These are phyloP conservation scores for Lichtheimia ramosa DNA, from an alignment of 371 early-diverging fungal species.

Conservation along the genomic window DNA sequence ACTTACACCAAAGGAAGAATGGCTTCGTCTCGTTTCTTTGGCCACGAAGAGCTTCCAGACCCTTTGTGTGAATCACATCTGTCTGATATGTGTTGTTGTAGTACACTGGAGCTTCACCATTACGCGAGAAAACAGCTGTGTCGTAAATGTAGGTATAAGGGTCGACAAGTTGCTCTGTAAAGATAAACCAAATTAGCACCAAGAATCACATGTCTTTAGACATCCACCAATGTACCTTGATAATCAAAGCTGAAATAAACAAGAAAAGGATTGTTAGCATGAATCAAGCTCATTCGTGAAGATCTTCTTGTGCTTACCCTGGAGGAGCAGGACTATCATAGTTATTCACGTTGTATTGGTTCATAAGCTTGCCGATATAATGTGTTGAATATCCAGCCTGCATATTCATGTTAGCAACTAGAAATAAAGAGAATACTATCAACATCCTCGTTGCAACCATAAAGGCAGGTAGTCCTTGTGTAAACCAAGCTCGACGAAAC, in stretches of 20 bases:
- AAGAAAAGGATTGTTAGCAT: no score
- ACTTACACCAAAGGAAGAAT: constrained; percentile 51
- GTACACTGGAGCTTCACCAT: constrained; percentile 50
- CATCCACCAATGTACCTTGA: constrained; percentile 13
- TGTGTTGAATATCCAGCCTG: constrained; percentile 61
- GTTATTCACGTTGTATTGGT: constrained; percentile 42
- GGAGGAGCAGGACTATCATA: constrained; percentile 34
- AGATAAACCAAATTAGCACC: neutral
- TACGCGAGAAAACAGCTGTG: constrained; percentile 55
- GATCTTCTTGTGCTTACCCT: constrained; percentile 19
- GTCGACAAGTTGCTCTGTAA: constrained; percentile 58
- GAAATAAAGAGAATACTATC: no score
- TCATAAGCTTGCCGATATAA: constrained; percentile 69
- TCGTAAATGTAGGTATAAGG: constrained; percentile 64
- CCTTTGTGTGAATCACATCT: constrained; percentile 61
- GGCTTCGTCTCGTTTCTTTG: constrained; percentile 48
- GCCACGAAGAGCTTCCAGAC: constrained; percentile 45
- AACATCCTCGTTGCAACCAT: constrained; percentile 14
- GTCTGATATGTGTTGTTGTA: constrained; percentile 58
- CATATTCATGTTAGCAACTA: neutral
- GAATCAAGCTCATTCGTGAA: no score
- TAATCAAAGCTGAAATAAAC: constrained; percentile 9
- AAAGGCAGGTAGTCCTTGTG: constrained; percentile 51
- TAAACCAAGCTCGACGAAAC: constrained; percentile 42
- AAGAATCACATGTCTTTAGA: neutral